These are phyloP conservation scores for Fomitopsis palustris DNA, from an alignment of 1,284 basidiomycete genomes.

Conservation along the genomic window DNA sequence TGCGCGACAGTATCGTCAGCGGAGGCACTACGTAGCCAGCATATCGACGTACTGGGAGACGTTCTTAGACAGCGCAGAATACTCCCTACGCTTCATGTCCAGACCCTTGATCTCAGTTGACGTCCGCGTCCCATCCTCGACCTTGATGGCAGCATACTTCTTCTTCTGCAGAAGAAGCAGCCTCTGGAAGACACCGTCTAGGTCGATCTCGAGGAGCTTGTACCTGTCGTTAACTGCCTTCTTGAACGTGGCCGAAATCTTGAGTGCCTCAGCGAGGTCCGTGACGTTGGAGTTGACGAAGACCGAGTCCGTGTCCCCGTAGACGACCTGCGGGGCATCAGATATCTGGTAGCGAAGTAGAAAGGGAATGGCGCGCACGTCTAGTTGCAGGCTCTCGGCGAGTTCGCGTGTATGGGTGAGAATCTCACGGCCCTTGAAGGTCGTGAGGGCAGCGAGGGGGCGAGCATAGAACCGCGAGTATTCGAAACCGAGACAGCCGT, in stretches of 20 bases:
- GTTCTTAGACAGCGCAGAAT: constrained; percentile 88
- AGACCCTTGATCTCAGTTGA: constrained; percentile 93
- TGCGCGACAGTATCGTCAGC: constrained; percentile 26
- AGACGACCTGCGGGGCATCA: constrained; percentile 72
- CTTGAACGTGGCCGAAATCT: constrained; percentile 92
- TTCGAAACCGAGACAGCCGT: constrained; percentile 98
- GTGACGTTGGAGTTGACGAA: constrained; percentile 97
- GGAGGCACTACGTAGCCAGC: neutral
- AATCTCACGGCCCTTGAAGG: constrained; percentile 98
- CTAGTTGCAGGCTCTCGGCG: constrained; percentile 86
- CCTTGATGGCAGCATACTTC: constrained; percentile 97
- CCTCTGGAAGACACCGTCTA: constrained; percentile 93
- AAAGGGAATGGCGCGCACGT: constrained; percentile 51
- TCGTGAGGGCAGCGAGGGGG: constrained; percentile 93
- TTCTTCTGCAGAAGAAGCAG: constrained; percentile 97
- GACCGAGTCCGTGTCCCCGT: constrained; percentile 98
- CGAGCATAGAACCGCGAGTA: constrained; percentile 97
- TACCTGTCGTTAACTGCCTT: constrained; percentile 96
- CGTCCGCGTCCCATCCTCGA: constrained; percentile 75
- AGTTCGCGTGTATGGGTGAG: constrained; percentile 91
- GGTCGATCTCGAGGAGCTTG: constrained; percentile 93
- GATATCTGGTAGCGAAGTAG: neutral
- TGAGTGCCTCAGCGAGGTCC: constrained; percentile 84
- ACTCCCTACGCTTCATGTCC: constrained; percentile 99
- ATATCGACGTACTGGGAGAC: constrained; percentile 73